Base-by-base conservation (phyloP, 2,329 filamentous ascomycete genomes). In the Cordyceps fumosorosea region DNA sequence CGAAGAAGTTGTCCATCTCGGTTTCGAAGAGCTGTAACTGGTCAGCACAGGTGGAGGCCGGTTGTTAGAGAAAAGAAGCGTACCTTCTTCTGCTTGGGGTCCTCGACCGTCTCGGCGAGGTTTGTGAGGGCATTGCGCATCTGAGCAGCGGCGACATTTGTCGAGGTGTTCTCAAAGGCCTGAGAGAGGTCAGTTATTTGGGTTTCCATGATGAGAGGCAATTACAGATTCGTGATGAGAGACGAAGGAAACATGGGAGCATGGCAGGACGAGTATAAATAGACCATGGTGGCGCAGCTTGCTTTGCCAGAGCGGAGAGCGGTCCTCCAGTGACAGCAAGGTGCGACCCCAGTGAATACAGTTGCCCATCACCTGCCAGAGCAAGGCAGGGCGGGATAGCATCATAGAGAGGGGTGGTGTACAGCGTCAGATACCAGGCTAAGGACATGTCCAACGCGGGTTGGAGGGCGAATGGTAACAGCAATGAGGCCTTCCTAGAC, bases 1-100 rank as follows among this genome's bases (percentile, higher is more conserved):
- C 89, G 75, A 99, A 99, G 84, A 99, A 99, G 87, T 99, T 99
- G 86, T 99, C 95, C 93, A 97, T 98, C 81, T 99, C 93, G 5
- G 93, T 96, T 81, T 98, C 93, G 77, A 98, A 98, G 68, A 96
- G 87, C 90, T 91, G 11, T n/a, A 20, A 26, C 12, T 29, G 37
- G 62, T 68, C 60, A 64, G 64, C 32, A 54, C 18, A 26, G 20
- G 22, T n/a, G 11, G 48, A n/a, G 29, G 6, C 20, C 40, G 54
- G 14, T 26, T 69, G 8, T 6, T 32, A 14, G 8, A 24, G 20
- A 10, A 8, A 4, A 22, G 34, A 16, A 24, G 5, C 79, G 71
- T 80, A 93, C 92, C 89, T 96, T 93, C 79, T 90, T 91, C 75
- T 89, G 79, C 66, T 87, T 81, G 62, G 89, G 83, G 74, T 98